These are phyloP conservation scores for Fusarium fracticaudum DNA, from an alignment of 2,329 filamentous ascomycete species.

Conservation along the genomic window DNA sequence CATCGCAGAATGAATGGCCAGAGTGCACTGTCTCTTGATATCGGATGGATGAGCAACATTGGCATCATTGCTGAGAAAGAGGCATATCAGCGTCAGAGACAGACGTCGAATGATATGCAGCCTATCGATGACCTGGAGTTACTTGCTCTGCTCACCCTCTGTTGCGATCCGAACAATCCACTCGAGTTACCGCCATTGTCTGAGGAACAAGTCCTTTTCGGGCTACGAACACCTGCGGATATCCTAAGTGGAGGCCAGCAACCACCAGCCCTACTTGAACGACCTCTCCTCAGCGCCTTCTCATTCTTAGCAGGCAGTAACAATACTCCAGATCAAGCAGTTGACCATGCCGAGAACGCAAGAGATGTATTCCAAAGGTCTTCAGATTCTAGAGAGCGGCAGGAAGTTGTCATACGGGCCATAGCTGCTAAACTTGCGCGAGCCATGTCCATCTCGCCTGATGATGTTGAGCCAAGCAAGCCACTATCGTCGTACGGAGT, in stretches of 20 bases:
- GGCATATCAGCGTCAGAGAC: background rate
- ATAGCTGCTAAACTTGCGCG: constrained; percentile 46
- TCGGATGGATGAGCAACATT: constrained; percentile 1
- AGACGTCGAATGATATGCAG: constrained; percentile 3
- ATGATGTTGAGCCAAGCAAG: constrained; percentile 35
- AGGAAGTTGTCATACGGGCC: constrained; percentile 15
- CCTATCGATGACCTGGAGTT: background rate
- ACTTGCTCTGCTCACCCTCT: background rate
- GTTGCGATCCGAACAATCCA: background rate
- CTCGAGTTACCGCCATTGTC: accelerated
- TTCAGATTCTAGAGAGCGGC: background rate
- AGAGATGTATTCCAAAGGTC: constrained; percentile 41
- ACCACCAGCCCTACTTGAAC: background rate
- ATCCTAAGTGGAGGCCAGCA: background rate
- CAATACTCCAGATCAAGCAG: accelerated
- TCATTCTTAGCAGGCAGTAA: background rate
- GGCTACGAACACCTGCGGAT: background rate
- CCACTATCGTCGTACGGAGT: constrained; percentile 37
- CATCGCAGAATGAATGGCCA: background rate
- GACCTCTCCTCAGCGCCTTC: background rate
- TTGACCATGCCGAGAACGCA: background rate
- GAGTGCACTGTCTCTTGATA: background rate
- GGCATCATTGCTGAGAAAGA: background rate
- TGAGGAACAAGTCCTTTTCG: background rate
- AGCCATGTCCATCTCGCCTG: constrained; percentile 44